Evolutionary conservation across 2,329 filamentous ascomycete genomes (phyloP).

Genomic region (Niveomyces coronatus): DNA sequence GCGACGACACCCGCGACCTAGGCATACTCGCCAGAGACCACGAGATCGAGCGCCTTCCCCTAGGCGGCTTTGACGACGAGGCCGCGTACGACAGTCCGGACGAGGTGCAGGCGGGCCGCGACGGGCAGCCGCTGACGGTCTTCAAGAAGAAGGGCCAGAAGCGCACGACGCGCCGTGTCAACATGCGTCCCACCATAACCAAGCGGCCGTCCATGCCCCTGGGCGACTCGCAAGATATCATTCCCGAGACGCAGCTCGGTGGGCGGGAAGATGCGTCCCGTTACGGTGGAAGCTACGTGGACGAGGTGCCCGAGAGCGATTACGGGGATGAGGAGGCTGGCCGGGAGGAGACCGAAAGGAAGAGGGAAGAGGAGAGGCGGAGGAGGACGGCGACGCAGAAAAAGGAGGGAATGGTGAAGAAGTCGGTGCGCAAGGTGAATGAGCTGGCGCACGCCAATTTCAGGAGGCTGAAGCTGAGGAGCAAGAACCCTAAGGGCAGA

Average conservation of each 20-base stretch:
- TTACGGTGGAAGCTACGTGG: no score
- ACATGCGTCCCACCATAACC: conserved; percentile 45
- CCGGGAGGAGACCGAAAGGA: conserved; percentile 14
- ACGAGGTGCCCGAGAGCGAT: conserved; percentile 16
- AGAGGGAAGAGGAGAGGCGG: conserved; percentile 20
- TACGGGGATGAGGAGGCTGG: conserved; percentile 12
- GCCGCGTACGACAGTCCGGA: conserved; percentile 43
- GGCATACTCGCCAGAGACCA: conserved; percentile 35
- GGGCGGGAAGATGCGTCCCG: conserved; percentile 6
- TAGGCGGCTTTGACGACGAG: conserved; percentile 57
- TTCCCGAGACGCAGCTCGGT: conserved; percentile 20
- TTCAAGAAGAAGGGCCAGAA: conserved; percentile 84
- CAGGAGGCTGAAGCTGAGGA: conserved; percentile 52
- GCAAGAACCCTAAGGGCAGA: conserved; percentile 49
- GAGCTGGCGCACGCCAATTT: conserved; percentile 57
- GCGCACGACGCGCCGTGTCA: conserved; percentile 60
- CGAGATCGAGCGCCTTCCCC: conserved; percentile 30
- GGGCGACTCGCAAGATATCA: conserved; percentile 21
- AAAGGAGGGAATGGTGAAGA: conserved; percentile 37
- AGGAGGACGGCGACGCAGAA: conserved; percentile 12
- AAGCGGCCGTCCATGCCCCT: conserved; percentile 33
- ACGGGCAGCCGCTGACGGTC: conserved; percentile 48
- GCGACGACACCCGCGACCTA: no score
- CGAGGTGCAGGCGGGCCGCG: conserved; percentile 41
- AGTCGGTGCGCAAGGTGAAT: conserved; percentile 49